Evolutionary conservation across 495 filamentous ascomycete species (phyloP), one percentile per base, ranked within the genome.

Genomic region (Annulohypoxylon maeteangense): DNA sequence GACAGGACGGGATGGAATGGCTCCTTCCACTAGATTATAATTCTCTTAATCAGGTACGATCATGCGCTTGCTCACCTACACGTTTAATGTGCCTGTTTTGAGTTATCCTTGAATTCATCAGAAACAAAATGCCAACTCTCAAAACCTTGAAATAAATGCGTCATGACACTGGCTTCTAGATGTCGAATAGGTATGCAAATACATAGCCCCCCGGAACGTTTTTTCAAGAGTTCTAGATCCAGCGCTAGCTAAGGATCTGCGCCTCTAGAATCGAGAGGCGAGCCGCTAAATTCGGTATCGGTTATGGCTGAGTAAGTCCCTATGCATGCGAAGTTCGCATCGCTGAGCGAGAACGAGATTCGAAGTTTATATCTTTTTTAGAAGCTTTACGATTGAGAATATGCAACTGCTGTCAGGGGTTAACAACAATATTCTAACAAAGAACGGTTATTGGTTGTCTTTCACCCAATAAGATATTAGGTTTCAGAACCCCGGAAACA

Each of bases 241-340:
- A 18, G 18, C 32, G 18, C 34, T 57, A 60, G 22, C 56, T 60
- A 12, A 48, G 4, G 54, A 60, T 20, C 53, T 72, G 62, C 73
- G 70, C 53, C 63, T 68, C 55, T 20, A 53, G 12, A 62, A 50
- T 58, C 65, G 45, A 53, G 12, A 62, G 44, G 54, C 65, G 45
- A 27, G 42, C 55, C 45, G 34, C 48, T 51, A 18, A 66, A 54
- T 32, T 54, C 16, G 18, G 23, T 4, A n/a, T 27, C 20, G 12
- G 27, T 53, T 31, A 23, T 53, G 48, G 22, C 48, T 25, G 48
- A 53, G 23, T 25, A 16, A n/a, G 12, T 47, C 27, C 10, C 0
- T 22, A 2, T 34, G 50, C 50, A 54, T 32, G 50, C 50, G 50
- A 34, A 34, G 50, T 54, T 34, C 50, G 50, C 50, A 34, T 14